A percentile compares a stretch with the other conserved stretches of the same genome.
Conservation (phyloP, 345 rosid genomes). For the Pelargonium nanum region DNA sequence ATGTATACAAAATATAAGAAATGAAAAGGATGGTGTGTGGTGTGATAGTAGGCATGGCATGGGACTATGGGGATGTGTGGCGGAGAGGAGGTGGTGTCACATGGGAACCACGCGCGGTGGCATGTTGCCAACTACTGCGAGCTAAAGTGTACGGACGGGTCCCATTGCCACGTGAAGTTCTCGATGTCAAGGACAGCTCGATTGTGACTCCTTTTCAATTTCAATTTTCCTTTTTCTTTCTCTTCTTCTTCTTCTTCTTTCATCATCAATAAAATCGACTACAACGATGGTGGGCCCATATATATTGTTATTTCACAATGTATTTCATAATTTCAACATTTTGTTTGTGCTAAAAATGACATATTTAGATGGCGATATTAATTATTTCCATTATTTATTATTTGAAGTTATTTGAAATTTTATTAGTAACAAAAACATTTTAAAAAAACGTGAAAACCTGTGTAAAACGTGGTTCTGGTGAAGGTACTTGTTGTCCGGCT, state of each 20-base stretch:
- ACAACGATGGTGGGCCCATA: too few relatives aligned
- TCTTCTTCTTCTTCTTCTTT: neutral
- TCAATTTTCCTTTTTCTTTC: neutral
- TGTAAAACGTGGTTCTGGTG: too few relatives aligned
- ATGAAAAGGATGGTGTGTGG: neutral
- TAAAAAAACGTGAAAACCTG: too few relatives aligned
- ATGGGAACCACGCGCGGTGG: slow-evolving; percentile 14
- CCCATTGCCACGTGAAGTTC: slow-evolving; percentile 12
- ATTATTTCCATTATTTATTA: too few relatives aligned
- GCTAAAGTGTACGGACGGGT: slow-evolving; percentile 13
- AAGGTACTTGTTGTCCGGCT: too few relatives aligned
- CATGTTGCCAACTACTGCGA: neutral
- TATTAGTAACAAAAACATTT: too few relatives aligned
- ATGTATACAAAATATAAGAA: neutral
- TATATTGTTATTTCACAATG: too few relatives aligned
- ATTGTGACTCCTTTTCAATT: neutral
- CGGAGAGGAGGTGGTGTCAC: slow-evolving; percentile 12
- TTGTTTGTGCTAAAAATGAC: too few relatives aligned
- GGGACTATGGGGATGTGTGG: neutral
- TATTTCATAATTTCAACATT: too few relatives aligned
- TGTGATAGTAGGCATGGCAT: neutral
- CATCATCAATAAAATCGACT: too few relatives aligned
- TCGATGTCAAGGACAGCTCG: neutral
- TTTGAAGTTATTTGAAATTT: too few relatives aligned
- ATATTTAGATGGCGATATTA: too few relatives aligned